These are phyloP conservation scores for Colletotrichum tanaceti DNA, from an alignment of 2,329 filamentous ascomycete genomes.

Conservation along the genomic window DNA sequence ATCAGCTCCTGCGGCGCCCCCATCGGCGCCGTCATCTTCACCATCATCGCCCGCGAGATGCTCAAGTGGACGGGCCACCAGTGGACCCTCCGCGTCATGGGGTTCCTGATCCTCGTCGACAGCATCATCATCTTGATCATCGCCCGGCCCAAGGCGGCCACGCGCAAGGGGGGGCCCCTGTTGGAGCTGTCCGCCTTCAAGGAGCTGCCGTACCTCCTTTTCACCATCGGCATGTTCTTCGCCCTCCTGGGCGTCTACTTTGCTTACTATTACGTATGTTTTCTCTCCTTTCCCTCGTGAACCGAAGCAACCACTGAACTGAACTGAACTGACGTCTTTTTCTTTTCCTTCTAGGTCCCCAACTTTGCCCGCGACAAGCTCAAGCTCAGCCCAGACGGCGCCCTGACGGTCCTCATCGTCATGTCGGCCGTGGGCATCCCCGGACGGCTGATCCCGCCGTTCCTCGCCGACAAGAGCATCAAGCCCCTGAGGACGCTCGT, in stretches of 20 bases:
- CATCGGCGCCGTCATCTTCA: slow-evolving; percentile 65
- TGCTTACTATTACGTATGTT: slow-evolving; percentile 38
- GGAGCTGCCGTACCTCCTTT: slow-evolving; percentile 33
- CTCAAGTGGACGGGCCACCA: slow-evolving; percentile 64
- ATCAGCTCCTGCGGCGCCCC: slow-evolving; percentile 67
- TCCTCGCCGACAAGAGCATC: slow-evolving; percentile 41
- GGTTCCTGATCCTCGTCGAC: slow-evolving; percentile 76
- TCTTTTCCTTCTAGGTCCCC: too few species aligned
- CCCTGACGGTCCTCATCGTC: slow-evolving; percentile 33
- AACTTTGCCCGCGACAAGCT: slow-evolving; percentile 26
- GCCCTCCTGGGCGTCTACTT: slow-evolving; percentile 35
- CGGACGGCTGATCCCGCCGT: slow-evolving; percentile 40
- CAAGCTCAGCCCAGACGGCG: slow-evolving; percentile 21
- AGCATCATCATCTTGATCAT: slow-evolving; percentile 44
- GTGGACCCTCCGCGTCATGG: slow-evolving; percentile 70
- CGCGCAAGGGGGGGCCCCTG: slow-evolving; percentile 20
- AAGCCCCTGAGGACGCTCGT: slow-evolving; percentile 40
- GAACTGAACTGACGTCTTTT: too few species aligned
- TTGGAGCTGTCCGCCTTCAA: slow-evolving; percentile 35
- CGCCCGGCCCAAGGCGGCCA: slow-evolving; percentile 21
- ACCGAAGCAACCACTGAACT: too few species aligned
- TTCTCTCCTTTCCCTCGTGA: too few species aligned
- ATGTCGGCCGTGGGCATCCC: slow-evolving; percentile 41
- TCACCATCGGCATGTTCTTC: slow-evolving; percentile 39
- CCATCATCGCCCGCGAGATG: slow-evolving; percentile 64